phyloP scores from a whole-genome alignment of 2,329 filamentous ascomycete genomes.

The Blumeriella jaapii region DNA sequence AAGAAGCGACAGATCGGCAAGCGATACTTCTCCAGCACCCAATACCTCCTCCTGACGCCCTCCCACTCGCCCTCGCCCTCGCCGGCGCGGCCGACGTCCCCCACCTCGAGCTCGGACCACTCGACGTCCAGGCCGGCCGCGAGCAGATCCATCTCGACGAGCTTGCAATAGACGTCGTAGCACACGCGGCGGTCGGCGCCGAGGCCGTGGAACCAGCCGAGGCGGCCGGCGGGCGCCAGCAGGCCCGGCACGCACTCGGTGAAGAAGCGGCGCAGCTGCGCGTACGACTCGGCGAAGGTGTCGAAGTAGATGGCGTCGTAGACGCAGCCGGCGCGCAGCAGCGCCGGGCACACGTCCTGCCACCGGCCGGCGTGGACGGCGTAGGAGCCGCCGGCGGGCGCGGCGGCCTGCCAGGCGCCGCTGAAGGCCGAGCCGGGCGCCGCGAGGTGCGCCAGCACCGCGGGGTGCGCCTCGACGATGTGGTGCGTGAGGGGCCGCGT shows the following conservation, averaged over 20 bases:
- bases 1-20: slow-evolving; percentile 67
- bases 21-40: slow-evolving; percentile 70
- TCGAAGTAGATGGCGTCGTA: slow-evolving; percentile 95
- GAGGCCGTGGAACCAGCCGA: slow-evolving; percentile 83
- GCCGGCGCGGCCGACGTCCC: slow-evolving; percentile 55
- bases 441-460: slow-evolving; percentile 55
- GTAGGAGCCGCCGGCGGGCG: slow-evolving; percentile 46
- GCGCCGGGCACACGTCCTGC: slow-evolving; percentile 65
- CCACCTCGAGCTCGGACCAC: slow-evolving; percentile 66
- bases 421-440: slow-evolving; percentile 34
- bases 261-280: slow-evolving; percentile 76
- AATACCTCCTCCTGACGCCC: slow-evolving; percentile 79
- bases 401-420: slow-evolving; percentile 40
- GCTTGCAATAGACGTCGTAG: slow-evolving; percentile 91
- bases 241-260: slow-evolving; percentile 74
- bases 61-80: slow-evolving; percentile 72
- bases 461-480: slow-evolving; percentile 76
- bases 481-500: slow-evolving; percentile 61
- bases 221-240: slow-evolving; percentile 59
- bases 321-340: slow-evolving; percentile 55
- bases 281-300: slow-evolving; percentile 92
- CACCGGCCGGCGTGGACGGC: slow-evolving; percentile 64
- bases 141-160: slow-evolving; percentile 80
- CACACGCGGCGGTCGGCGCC: slow-evolving; percentile 86
- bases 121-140: slow-evolving; percentile 85